These are phyloP conservation scores for Pythium aquatile DNA, from an alignment of 352 stramenopile species.

Conservation along the genomic window DNA sequence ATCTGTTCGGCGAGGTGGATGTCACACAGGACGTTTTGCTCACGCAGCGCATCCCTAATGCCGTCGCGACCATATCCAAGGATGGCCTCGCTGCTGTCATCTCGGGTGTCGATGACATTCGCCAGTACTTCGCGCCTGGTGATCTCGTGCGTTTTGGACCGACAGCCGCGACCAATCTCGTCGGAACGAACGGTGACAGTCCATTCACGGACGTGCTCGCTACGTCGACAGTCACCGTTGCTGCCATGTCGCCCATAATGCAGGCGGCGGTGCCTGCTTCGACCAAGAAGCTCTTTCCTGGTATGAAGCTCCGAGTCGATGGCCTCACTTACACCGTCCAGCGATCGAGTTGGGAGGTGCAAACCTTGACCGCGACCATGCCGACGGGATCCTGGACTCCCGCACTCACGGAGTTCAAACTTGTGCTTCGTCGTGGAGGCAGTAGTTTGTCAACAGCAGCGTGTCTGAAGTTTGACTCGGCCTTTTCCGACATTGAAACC, in stretches of 20 bases:
- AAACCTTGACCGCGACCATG: conserved; percentile 60
- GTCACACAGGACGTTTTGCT: conserved; percentile 50
- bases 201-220: conserved; percentile 45
- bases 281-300: conserved; percentile 63
- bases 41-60: conserved; percentile 56
- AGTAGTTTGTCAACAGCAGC: conserved; percentile 25
- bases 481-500: conserved; percentile 20
- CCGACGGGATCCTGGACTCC: conserved; percentile 30
- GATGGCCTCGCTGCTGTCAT: conserved; percentile 52
- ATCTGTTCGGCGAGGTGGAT: conserved; percentile 73
- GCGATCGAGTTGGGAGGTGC: conserved; percentile 89
- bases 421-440: conserved; percentile 45
- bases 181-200: conserved; percentile 63
- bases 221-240: conserved; percentile 51
- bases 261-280: conserved; percentile 25
- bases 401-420: conserved; percentile 32
- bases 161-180: conserved; percentile 34
- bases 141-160: conserved; percentile 70
- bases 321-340: conserved; percentile 84
- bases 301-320: conserved; percentile 87
- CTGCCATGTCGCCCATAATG: conserved; percentile 53
- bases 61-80: conserved; percentile 47
- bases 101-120: conserved; percentile 51
- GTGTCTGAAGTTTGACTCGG: conserved; percentile 47
- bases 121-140: conserved; percentile 56